Base-by-base conservation (phyloP, 306 rosid genomes). In the Rubus parviflorus region DNA sequence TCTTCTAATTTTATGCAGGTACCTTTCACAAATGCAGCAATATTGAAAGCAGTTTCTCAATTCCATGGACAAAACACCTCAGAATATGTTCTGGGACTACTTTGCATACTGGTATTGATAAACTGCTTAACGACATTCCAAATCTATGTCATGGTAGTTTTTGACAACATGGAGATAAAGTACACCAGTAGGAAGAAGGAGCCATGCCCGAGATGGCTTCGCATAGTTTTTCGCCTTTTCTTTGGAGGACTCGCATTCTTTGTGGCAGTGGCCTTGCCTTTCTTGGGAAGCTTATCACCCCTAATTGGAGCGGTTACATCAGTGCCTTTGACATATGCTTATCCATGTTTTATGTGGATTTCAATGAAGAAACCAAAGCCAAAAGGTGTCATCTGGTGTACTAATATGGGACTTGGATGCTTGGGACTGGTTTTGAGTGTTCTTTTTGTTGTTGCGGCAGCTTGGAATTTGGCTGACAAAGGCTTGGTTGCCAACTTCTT, bases 301-400 rank as follows among this genome's bases (percentile, higher is more conserved):
- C 72, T 92, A 10, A 43, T 87, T 1, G 94, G 94, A 70, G 90
- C 90, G 2, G 56, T 92, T 7, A 83, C 90, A 3, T 75, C 35
- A 3, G 62, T 92, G 65, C 97, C 96, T 2, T 1, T 92, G 54
- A 80, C 96, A 0, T 86, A 84, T 61, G 89, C 86, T 8, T 92
- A 92, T 79, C 97, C 97, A 0, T 90, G 97, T 74, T 87, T 89
- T 85, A 92, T 92, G 92, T 92, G 93, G 90, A n/a, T 85, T 13
- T 71, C 90, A 1, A 76, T 92, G 25, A 89, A 86, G 86, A 90
- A 87, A 19, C 90, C 91, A 16, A 83, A 69, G 12, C 53, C 35
- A 8, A 81, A 58, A 23, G 70, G 86, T 46, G 23, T 3, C 0
- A 52, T 68, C 4, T 86, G 93, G 92, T 80, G 80, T 7, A 73